Percentiles rank a stretch among this genome's conserved stretches.
These are phyloP conservation scores for Nicotiana attenuata DNA, from an alignment of 257 asterid species.

Conservation along the genomic window DNA sequence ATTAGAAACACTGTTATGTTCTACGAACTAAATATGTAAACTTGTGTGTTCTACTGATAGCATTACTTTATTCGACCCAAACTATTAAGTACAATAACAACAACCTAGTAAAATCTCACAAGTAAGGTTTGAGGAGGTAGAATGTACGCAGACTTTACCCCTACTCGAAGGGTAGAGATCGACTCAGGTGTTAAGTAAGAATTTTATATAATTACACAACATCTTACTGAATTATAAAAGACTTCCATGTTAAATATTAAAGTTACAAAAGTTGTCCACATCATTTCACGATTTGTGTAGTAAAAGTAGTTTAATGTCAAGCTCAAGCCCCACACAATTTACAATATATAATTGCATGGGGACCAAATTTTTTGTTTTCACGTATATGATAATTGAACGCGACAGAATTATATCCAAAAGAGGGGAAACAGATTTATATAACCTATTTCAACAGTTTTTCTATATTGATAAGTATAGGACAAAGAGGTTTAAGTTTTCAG, in stretches of 20 bases:
- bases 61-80: no score
- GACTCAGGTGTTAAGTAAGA: no score
- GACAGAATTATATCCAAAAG: neutral
- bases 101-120: no score
- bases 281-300: neutral
- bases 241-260: neutral
- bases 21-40: no score
- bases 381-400: neutral
- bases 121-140: no score
- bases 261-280: neutral
- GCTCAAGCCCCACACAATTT: neutral
- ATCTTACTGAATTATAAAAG: neutral
- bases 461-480: neutral
- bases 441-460: neutral
- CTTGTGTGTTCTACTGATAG: no score
- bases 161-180: no score
- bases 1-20: no score
- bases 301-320: neutral
- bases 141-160: no score
- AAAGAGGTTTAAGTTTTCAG: neutral
- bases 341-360: neutral
- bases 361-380: neutral
- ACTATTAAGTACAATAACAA: no score
- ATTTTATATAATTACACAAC: neutral
- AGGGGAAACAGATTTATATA: neutral